Conservation (phyloP, 179 eudicot genomes). For the Drosera spatulata region DNA sequence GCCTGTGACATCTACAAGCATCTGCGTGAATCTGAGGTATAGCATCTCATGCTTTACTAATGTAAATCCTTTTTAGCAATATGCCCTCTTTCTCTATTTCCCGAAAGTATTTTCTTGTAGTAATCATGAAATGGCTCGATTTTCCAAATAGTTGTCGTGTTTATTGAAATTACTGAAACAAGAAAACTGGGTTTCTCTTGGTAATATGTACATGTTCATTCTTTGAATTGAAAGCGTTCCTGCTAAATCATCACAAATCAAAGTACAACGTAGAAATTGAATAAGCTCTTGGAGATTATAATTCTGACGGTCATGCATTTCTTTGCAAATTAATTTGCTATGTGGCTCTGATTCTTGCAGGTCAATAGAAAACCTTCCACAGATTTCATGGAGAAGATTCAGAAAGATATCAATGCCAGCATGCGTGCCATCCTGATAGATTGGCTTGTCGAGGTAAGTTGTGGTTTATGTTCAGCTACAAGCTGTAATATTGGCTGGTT, state of each 20-base stretch:
- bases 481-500: background rate
- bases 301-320: background rate
- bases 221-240: no score
- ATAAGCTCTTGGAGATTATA: background rate
- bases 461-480: background rate
- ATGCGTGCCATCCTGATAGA: conserved; percentile 84
- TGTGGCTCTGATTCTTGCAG: conserved; percentile 15
- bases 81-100: no score
- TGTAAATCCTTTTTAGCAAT: background rate
- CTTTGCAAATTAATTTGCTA: background rate
- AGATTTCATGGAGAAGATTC: conserved; percentile 71
- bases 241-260: no score
- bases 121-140: background rate
- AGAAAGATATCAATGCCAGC: conserved; percentile 78
- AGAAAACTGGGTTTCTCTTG: no score
- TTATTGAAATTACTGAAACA: no score
- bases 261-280: background rate
- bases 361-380: conserved; percentile 63
- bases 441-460: conserved; percentile 85
- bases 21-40: conserved; percentile 79
- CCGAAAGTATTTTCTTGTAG: background rate
- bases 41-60: background rate
- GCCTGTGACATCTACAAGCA: conserved; percentile 93
- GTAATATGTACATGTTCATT: background rate
- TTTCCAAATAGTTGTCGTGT: no score